Conservation (phyloP, 1,284 basidiomycete species). For the Coriolopsis trogii region DNA sequence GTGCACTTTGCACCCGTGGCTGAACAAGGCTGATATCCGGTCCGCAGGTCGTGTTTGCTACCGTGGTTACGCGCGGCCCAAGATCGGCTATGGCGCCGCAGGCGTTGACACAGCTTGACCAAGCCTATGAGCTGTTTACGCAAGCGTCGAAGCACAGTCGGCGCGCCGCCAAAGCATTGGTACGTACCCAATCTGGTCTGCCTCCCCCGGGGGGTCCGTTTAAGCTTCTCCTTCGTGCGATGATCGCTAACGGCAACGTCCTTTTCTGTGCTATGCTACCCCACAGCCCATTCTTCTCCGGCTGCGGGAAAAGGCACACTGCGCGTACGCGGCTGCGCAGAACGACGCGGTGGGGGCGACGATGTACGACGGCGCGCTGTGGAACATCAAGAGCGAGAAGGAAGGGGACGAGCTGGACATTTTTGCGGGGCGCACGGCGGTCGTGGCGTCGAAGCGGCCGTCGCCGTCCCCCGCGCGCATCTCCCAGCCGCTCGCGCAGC, state of each 20-base stretch:
- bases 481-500: not conserved
- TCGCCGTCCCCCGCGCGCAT: conserved; percentile 25
- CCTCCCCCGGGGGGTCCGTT: too few species aligned
- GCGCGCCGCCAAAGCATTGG: conserved; percentile 35
- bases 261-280: not conserved
- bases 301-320: conserved; percentile 34
- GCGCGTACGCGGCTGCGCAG: conserved; percentile 25
- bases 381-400: conserved; percentile 37
- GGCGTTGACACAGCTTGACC: conserved; percentile 32
- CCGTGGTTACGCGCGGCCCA: conserved; percentile 33
- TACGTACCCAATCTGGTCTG: conserved; percentile 22
- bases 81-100: conserved; percentile 31
- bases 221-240: conserved; percentile 8
- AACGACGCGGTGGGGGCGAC: conserved; percentile 13
- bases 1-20: not conserved
- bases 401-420: conserved; percentile 69
- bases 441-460: conserved; percentile 44
- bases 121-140: conserved; percentile 33
- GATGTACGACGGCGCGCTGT: conserved; percentile 26
- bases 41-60: conserved; percentile 31
- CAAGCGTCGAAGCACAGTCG: conserved; percentile 34
- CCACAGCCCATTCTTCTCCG: conserved; percentile 30
- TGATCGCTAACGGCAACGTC: conserved; percentile 16
- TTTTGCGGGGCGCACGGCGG: conserved; percentile 49
- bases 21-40: conserved; percentile 1